Evolutionary conservation across 1,284 basidiomycete species (phyloP).

Genomic region (Mixia osmundae): DNA sequence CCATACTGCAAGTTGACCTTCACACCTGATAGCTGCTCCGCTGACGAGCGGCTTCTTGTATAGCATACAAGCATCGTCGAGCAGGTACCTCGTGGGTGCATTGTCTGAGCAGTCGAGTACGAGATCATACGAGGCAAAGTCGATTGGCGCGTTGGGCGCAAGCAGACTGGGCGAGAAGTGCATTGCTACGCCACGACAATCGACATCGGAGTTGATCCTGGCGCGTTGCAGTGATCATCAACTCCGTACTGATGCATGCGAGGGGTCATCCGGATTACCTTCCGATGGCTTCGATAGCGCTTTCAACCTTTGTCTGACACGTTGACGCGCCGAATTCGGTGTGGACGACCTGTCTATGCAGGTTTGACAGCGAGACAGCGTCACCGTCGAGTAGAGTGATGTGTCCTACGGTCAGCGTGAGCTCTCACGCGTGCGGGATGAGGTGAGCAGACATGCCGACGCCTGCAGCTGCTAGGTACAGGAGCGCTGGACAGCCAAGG

Average conservation of each 20-base stretch:
- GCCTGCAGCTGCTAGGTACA: constrained; percentile 78
- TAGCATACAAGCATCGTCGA: constrained; percentile 68
- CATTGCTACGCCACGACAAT: neutral
- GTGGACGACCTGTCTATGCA: constrained; percentile 83
- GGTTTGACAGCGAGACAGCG: constrained; percentile 67
- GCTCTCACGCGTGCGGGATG: neutral
- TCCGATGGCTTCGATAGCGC: constrained; percentile 31
- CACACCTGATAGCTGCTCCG: constrained; percentile 74
- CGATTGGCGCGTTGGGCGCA: constrained; percentile 34
- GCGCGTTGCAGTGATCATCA: too few relatives aligned
- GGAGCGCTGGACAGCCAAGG: constrained; percentile 80
- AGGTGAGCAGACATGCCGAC: constrained; percentile 35
- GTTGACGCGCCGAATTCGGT: too few relatives aligned
- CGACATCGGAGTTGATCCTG: constrained; percentile 6
- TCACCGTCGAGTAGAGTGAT: constrained; percentile 84
- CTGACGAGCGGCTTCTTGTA: constrained; percentile 59
- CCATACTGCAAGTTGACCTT: constrained; percentile 73
- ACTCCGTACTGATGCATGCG: too few relatives aligned
- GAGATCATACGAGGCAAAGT: constrained; percentile 44
- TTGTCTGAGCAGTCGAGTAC: constrained; percentile 94
- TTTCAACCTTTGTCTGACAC: constrained; percentile 58
- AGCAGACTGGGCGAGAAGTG: neutral
- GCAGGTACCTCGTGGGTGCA: constrained; percentile 67
- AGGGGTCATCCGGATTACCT: constrained; percentile 21
- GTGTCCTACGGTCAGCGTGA: constrained; percentile 30